Conservation (phyloP, 345 rosid genomes). For the Theobroma cacao region DNA sequence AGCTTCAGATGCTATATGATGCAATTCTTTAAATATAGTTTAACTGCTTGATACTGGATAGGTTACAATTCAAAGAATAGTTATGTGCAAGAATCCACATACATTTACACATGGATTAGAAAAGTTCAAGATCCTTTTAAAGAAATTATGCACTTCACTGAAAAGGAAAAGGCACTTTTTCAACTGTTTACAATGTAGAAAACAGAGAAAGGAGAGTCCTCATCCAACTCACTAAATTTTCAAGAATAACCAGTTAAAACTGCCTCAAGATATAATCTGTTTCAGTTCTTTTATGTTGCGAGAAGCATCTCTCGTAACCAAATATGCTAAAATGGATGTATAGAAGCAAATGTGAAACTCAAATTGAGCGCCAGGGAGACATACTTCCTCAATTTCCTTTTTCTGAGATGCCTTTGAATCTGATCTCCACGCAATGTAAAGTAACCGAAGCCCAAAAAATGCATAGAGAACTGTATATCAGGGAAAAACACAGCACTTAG, state of each 20-base stretch:
- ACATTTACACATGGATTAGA: neutral
- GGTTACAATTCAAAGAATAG: neutral
- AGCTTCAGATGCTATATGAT: neutral
- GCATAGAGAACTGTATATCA: constrained; percentile 71
- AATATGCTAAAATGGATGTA: neutral
- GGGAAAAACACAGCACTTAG: neutral
- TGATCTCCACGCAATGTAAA: constrained; percentile 98
- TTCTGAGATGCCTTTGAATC: constrained; percentile 91
- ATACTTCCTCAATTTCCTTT: constrained; percentile 97
- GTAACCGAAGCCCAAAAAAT: constrained; percentile 88
- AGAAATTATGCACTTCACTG: neutral
- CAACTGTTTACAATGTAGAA: neutral
- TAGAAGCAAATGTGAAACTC: neutral
- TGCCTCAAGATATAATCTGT: neutral
- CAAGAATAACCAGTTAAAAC: neutral
- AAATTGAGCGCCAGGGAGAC: constrained; percentile 8
- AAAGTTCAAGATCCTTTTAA: neutral
- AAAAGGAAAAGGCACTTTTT: neutral
- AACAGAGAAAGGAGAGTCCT: neutral
- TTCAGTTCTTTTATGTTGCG: neutral
- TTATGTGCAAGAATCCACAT: neutral
- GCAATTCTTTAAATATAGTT: neutral
- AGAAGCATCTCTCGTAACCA: neutral
- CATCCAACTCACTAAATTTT: neutral
- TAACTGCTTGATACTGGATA: neutral